phyloP scores from a whole-genome alignment of 139 green algal genomes.

The Volvox africanus region DNA sequence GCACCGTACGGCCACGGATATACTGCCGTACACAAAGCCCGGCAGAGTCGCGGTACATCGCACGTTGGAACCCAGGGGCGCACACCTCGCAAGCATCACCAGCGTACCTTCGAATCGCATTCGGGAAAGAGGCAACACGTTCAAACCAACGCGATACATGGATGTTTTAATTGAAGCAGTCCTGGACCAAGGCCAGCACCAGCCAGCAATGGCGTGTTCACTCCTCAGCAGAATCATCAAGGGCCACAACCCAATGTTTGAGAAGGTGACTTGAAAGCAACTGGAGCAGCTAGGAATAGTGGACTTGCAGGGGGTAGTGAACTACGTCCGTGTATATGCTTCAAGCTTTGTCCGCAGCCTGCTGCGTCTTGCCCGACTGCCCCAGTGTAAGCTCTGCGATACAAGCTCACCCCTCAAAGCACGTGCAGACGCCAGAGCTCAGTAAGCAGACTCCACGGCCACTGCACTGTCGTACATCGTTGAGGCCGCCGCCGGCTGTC shows the following conservation, averaged over 20 bases:
- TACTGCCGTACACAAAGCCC: conserved; percentile 48
- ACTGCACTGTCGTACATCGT: conserved; percentile 48
- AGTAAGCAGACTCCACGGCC: conserved; percentile 54
- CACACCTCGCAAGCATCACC: conserved; percentile 53
- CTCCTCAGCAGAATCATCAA: neutral
- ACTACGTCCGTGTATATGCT: too few species aligned
- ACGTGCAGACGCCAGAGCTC: conserved; percentile 46
- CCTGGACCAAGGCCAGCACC: neutral
- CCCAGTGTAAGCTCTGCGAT: too few species aligned
- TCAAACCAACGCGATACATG: neutral
- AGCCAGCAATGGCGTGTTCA: neutral
- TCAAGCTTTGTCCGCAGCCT: too few species aligned
- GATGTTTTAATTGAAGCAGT: neutral
- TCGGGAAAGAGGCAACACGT: too few species aligned
- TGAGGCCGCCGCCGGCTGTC: neutral
- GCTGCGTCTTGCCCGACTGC: too few species aligned
- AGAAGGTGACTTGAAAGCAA: too few species aligned
- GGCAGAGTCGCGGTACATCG: neutral
- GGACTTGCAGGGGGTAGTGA: too few species aligned
- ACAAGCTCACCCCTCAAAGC: conserved; percentile 55
- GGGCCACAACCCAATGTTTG: too few species aligned
- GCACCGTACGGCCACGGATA: conserved; percentile 33
- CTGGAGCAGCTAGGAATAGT: too few species aligned
- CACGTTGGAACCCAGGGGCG: conserved; percentile 35
- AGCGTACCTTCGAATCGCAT: conserved; percentile 38